Evolutionary conservation across 2,329 filamentous ascomycete genomes (phyloP).

Genomic region (Fusarium acutatum): DNA sequence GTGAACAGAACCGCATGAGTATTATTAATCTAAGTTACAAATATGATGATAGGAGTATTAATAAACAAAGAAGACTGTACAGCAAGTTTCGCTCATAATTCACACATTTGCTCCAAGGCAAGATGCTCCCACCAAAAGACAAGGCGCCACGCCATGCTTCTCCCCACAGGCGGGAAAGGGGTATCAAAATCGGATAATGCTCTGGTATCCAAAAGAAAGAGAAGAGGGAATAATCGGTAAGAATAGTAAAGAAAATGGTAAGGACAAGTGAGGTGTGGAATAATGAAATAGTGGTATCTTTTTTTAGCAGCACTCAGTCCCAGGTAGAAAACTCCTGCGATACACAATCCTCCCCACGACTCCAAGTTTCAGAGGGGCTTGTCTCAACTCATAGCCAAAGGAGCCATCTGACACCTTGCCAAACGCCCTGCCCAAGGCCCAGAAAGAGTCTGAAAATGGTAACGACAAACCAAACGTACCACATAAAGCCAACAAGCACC

Average conservation of each 20-base stretch:
- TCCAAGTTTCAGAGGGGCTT: not conserved
- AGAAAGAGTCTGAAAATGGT: slow-evolving; percentile 75
- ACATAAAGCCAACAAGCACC: slow-evolving; percentile 87
- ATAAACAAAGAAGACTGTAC: slow-evolving; percentile 13
- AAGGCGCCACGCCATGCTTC: slow-evolving; percentile 36
- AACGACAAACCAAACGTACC: slow-evolving; percentile 92
- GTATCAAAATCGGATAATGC: slow-evolving; percentile 38
- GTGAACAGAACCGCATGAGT: not conserved
- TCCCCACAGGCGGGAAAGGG: slow-evolving; percentile 27
- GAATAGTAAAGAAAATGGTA: not conserved
- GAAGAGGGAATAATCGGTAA: not conserved
- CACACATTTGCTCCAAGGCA: slow-evolving; percentile 33
- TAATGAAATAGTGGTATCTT: not conserved
- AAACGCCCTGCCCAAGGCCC: slow-evolving; percentile 67
- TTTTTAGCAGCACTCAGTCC: not conserved
- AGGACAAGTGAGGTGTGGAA: not conserved
- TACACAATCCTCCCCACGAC: not conserved
- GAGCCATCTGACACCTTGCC: slow-evolving; percentile 77
- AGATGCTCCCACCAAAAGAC: slow-evolving; percentile 31
- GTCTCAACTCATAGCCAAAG: slow-evolving; percentile 71
- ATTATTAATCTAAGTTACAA: slow-evolving; percentile 26
- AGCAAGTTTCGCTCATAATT: not conserved
- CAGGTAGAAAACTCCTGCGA: slow-evolving; percentile 13
- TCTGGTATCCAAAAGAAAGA: slow-evolving; percentile 13
- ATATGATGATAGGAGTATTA: slow-evolving; percentile 14